Base-by-base conservation (phyloP, 202 grass and related monocot genomes). In the Carex arenaria region DNA sequence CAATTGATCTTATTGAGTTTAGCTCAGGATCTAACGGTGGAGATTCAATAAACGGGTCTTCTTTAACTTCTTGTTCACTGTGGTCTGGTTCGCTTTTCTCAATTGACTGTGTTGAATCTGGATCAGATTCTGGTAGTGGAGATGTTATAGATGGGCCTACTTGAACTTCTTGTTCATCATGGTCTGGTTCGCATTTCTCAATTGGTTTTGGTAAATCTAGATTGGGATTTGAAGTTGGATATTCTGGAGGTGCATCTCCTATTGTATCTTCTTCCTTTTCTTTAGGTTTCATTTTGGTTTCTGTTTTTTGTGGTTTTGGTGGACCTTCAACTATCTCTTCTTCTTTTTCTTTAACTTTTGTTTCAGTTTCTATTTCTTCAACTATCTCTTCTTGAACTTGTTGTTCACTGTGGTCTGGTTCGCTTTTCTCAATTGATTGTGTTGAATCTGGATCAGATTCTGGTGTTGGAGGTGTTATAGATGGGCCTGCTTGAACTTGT, bases 391-490 rank as follows among this genome's bases (percentile, higher is more conserved):
- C n/a, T n/a, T n/a, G n/a, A 52, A 52, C 7, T 28, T 77, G 20
- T 77, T 77, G 8, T 77, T 71, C 67, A 71, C 17, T 59, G 5
- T 78, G 74, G 26, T 78, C 74, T 32, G 74, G 31, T 40, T 79
- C 36, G 17, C 2, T 82, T 68, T 82, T 52, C 42, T 68, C 78
- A 63, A 80, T 64, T 26, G 19, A 51, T 65, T 63, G 64, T 51
- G n/a, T 60, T 63, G 78, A 80, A 38, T 80, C n/a, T 80, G 38
- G 78, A 49, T 80, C 78, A 65, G 36, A 23, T 26, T 51, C 56
- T 80, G 61, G 28, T 45, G 59, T 59, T 80, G 34, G 56, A 61
- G 57, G 23, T 65, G 36, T 38, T 23, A 61, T 61, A 38, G 53
- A 10, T 10, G 76, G 30, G 34, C 23, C 56, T 73, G 7, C 69